Base-by-base conservation (phyloP, 441 rosid genomes). In the Populus hybrid region DNA sequence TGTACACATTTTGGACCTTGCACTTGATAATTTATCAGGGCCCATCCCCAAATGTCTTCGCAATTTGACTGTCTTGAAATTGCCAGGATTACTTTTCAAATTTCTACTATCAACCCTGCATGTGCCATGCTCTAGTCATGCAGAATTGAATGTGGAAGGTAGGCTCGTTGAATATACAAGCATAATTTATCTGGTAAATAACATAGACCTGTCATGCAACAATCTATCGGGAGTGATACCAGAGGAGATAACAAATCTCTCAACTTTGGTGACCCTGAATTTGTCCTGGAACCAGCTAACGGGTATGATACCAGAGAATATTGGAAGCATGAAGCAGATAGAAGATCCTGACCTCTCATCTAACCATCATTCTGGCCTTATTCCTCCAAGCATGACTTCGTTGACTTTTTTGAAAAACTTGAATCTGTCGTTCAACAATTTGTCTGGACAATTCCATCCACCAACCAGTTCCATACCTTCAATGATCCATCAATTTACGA, bases 191-290 rank as follows among this genome's bases (percentile, higher is more conserved):
- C 10, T 28, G n/a, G 79, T 72, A 14, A 76, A 66, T 61, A n/a
- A 67, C 70, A 30, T 85, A 3, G 82, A 79, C 68, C 82, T 84
- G 26, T 80, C 87, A 16, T 24, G 5, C 18, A 84, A 80, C 42
- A 7, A 57, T 66, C 76, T 84, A 4, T 24, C 9, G 0, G 82
- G 85, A 2, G 53, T 63, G n/a, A 63, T 77, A 9, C 77, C 81
- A 9, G 71, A 66, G 69, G 82, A 70, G 38, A 46, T 85, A 6
- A 75, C 67, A 0, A 3, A 2, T 21, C 79, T 83, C 2, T 2
- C 2, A 3, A 71, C 69, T 30, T 67, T 85, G 7, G 57, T 66
- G 4, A 38, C 83, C 30, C 78, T 83, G 76, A 81, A 83, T 71
- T 67, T 85, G 23, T 83, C 84, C n/a, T 21, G 2, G 57, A 83